Percentiles rank a stretch among this genome's conserved stretches.
Conservation (phyloP, 768 basidiomycete species). For the Fistulinella prunicolor region DNA sequence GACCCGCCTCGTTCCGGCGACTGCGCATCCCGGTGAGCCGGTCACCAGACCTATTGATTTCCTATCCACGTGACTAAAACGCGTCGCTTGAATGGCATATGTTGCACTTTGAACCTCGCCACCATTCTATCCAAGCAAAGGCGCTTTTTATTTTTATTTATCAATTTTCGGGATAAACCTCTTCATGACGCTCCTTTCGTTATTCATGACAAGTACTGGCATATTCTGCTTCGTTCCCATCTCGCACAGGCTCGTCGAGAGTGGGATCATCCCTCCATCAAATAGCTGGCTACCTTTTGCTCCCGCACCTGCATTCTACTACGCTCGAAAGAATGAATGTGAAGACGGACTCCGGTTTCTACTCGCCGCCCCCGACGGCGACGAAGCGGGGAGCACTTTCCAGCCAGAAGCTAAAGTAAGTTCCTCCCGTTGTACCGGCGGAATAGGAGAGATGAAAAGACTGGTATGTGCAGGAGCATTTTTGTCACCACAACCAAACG, state of each 20-base stretch:
- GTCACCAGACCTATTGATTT: constrained; percentile 23
- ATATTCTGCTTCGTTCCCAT: constrained; percentile 28
- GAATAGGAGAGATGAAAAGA: too few species aligned
- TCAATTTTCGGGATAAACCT: not conserved
- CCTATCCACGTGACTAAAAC: constrained; percentile 18
- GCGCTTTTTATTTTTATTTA: too few species aligned
- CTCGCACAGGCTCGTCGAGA: constrained; percentile 23
- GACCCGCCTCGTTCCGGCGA: too few species aligned
- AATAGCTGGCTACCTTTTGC: constrained; percentile 3
- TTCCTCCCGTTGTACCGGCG: not conserved
- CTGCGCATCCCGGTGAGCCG: too few species aligned
- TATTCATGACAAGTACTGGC: constrained; percentile 23
- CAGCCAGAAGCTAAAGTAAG: constrained; percentile 6
- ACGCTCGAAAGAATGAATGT: not conserved
- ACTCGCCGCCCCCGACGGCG: not conserved
- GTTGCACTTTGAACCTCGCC: too few species aligned
- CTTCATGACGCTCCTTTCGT: constrained; percentile 22
- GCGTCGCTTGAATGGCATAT: constrained; percentile 1
- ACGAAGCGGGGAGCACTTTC: not conserved
- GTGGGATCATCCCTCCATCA: constrained; percentile 16
- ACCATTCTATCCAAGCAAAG: too few species aligned
- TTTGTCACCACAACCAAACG: not conserved
- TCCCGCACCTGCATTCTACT: not conserved
- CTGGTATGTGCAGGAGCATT: too few species aligned
- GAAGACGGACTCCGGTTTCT: not conserved